phyloP scores from a whole-genome alignment of 345 rosid species.

The Carallia brachiata region DNA sequence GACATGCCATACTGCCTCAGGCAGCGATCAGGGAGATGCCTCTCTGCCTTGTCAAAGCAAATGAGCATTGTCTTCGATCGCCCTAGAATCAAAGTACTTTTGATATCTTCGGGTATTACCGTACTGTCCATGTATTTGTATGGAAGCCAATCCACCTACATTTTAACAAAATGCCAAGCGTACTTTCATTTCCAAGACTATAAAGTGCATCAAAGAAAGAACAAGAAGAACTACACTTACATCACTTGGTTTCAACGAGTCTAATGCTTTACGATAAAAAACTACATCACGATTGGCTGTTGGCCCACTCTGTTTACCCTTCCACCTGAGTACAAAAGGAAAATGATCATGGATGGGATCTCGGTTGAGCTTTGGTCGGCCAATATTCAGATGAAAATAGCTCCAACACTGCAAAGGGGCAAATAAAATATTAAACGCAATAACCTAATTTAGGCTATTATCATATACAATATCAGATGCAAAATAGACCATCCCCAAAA shows the following conservation, averaged over 20 bases:
- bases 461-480: background rate
- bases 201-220: constrained; percentile 3
- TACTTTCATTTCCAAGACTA: background rate
- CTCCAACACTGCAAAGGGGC: constrained; percentile 79
- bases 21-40: constrained; percentile 97
- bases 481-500: background rate
- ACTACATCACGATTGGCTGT: constrained; percentile 86
- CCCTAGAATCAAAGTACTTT: constrained; percentile 60
- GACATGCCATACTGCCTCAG: constrained; percentile 74
- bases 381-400: constrained; percentile 84
- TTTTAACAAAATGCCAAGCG: background rate
- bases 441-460: constrained; percentile 9
- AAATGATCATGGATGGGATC: constrained; percentile 82
- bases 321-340: constrained; percentile 90
- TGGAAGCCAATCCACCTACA: constrained; percentile 92
- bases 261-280: constrained; percentile 81
- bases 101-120: constrained; percentile 64
- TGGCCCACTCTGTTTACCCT: constrained; percentile 97
- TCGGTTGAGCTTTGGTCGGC: constrained; percentile 85
- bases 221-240: constrained; percentile 37
- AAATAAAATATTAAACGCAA: constrained; percentile 16
- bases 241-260: constrained; percentile 69
- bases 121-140: constrained; percentile 66
- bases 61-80: constrained; percentile 92
- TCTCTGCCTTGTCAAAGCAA: constrained; percentile 97